Conservation (phyloP, 1,284 basidiomycete genomes). For the Mycosarcoma maydis region DNA sequence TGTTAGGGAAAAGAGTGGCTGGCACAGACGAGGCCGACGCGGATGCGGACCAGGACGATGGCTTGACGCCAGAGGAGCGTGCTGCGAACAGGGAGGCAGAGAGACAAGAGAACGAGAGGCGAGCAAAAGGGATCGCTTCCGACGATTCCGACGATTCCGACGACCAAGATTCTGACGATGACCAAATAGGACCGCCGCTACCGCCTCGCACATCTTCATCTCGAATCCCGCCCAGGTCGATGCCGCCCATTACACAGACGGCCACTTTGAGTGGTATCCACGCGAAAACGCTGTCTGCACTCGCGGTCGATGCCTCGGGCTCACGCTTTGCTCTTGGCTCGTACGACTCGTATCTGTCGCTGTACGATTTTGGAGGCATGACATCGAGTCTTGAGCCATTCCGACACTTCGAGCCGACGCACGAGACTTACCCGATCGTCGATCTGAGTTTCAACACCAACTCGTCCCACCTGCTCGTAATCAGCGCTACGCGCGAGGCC, state of each 20-base stretch:
- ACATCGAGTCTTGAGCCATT: slow-evolving; percentile 84
- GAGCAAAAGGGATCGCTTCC: slow-evolving; percentile 10
- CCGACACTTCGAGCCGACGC: slow-evolving; percentile 87
- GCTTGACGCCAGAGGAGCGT: slow-evolving; percentile 53
- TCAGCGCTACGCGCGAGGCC: slow-evolving; percentile 87
- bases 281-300: slow-evolving; percentile 87
- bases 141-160: slow-evolving; percentile 4
- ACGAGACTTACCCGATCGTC: slow-evolving; percentile 77
- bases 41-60: slow-evolving; percentile 50
- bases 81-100: slow-evolving; percentile 32
- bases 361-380: slow-evolving; percentile 99
- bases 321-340: slow-evolving; percentile 89
- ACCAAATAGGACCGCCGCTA: slow-evolving; percentile 32
- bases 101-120: slow-evolving; percentile 11
- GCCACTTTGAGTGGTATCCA: slow-evolving; percentile 82
- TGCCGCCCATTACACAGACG: slow-evolving; percentile 17
- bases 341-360: slow-evolving; percentile 94
- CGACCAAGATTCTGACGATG: slow-evolving; percentile 27
- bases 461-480: slow-evolving; percentile 54
- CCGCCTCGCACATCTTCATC: no score
- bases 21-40: slow-evolving; percentile 12
- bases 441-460: slow-evolving; percentile 50
- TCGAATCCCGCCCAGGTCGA: background rate
- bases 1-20: slow-evolving; percentile 16
- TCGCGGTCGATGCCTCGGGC: slow-evolving; percentile 90